Evolutionary conservation across 2,329 filamentous ascomycete species (phyloP), one percentile per base, ranked within the genome.

Genomic region (Remersonia thermophila): DNA sequence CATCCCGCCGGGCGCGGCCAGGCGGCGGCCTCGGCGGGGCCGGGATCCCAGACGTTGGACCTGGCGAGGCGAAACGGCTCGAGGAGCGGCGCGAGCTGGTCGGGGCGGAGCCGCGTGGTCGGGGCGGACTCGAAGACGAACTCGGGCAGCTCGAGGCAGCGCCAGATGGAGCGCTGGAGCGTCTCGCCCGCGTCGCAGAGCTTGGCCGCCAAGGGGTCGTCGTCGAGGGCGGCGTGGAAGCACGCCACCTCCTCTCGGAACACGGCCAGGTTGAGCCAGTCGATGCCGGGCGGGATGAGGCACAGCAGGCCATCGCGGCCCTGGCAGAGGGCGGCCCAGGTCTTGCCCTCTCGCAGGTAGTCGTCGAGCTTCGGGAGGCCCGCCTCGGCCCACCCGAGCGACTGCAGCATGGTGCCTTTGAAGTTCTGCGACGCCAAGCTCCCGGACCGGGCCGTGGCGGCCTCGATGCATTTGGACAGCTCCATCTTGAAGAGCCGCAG

Each of bases 301-400:
- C 39, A 47, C 10, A 50, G 38, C 6, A 50, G 39, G 27, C 47
- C 48, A 17, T 45, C 41, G n/a, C 38, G 39, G 8, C 33, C 15
- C 3, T 39, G 36, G 27, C 45, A 49, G n/a, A 50, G 40, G 2
- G 45, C 42, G 13, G 31, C 41, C 48, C 48, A 50, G 35, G 47
- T 49, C 23, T 45, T 48, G 3, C 48, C 48, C 30, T 50, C 48
- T 10, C 47, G 48, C 13, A 50, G 25, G 32, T 40, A 45, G 23
- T 48, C 45, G 23, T 47, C 34, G 5, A 50, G 39, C 13, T 35
- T 37, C 18, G 38, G 13, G 27, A 40, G 40, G 11, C 40, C 16
- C 3, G 34, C 25, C 10, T 43, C 40, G 16, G 35, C 36, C 48
- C 48, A 49, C 8, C 32, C 36, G 6, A 50, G 41, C 13, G 38